Conservation (phyloP, 139 green algal genomes). For the Haematococcus lacustris region DNA sequence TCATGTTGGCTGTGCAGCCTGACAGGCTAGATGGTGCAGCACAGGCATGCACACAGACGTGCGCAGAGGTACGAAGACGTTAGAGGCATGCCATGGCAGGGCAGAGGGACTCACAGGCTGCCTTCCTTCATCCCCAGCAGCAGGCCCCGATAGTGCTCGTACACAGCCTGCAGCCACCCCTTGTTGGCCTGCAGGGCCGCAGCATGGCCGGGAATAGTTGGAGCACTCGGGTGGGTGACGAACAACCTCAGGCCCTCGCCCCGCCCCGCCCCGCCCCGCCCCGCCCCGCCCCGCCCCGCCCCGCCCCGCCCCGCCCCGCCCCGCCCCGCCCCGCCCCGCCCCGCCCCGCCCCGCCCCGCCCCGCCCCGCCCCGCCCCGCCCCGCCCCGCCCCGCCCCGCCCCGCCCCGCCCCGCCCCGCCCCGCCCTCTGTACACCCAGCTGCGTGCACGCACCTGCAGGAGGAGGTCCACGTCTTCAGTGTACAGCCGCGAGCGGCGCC, state of each 20-base stretch:
- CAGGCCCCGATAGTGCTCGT: conserved; percentile 18
- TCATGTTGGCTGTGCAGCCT: no score
- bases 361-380: no score
- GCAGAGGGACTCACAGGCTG: no score
- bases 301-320: background rate
- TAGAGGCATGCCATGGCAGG: no score
- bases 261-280: no score
- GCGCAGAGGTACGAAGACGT: no score
- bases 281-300: background rate
- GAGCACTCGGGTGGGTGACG: background rate
- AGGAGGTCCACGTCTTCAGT: conserved; percentile 37
- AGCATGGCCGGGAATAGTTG: background rate
- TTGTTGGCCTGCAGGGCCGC: background rate
- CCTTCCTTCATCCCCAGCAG: no score
- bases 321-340: background rate
- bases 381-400: no score
- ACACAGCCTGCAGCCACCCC: conserved; percentile 23
- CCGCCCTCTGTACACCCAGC: no score
- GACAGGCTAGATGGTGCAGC: no score
- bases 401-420: background rate
- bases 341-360: no score
- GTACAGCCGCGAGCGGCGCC: conserved; percentile 30
- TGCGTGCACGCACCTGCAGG: conserved; percentile 15
- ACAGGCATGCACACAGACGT: no score
- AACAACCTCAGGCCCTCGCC: background rate